Evolutionary conservation across 352 stramenopile genomes (phyloP).

Genomic region (Plasmopara halstedii): DNA sequence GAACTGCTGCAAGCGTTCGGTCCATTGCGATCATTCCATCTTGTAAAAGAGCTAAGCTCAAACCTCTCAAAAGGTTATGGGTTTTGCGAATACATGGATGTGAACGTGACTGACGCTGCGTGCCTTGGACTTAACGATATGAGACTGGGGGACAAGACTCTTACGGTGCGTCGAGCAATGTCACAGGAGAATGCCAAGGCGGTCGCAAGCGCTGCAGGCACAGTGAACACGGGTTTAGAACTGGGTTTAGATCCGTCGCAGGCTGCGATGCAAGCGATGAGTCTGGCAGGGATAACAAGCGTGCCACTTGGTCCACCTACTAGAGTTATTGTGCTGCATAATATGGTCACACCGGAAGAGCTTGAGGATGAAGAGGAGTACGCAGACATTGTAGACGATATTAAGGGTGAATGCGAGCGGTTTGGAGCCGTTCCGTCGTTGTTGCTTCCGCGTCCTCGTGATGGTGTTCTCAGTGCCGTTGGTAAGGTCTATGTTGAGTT

Average conservation of each 20-base stretch:
- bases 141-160: conserved; percentile 86
- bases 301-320: conserved; percentile 55
- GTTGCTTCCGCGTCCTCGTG: conserved; percentile 63
- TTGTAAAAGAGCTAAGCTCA: conserved; percentile 90
- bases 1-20: conserved; percentile 95
- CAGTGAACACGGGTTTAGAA: conserved; percentile 56
- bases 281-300: conserved; percentile 46
- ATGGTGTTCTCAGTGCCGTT: conserved; percentile 45
- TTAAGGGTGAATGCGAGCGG: conserved; percentile 93
- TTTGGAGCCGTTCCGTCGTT: conserved; percentile 74
- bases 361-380: conserved; percentile 94
- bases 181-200: conserved; percentile 64
- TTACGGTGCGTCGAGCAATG: conserved; percentile 86
- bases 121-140: conserved; percentile 95
- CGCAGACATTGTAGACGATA: conserved; percentile 93
- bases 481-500: conserved; percentile 94
- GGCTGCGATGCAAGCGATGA: conserved; percentile 63
- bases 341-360: conserved; percentile 97
- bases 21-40: conserved; percentile 91
- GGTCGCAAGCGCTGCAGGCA: conserved; percentile 51
- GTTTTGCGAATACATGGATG: conserved; percentile 96
- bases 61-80: conserved; percentile 95
- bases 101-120: conserved; percentile 85
- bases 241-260: conserved; percentile 62
- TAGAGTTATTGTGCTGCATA: conserved; percentile 91